Evolutionary conservation across 2,329 filamentous ascomycete genomes (phyloP).

Genomic region (Cylindrodendrum hubeiense): DNA sequence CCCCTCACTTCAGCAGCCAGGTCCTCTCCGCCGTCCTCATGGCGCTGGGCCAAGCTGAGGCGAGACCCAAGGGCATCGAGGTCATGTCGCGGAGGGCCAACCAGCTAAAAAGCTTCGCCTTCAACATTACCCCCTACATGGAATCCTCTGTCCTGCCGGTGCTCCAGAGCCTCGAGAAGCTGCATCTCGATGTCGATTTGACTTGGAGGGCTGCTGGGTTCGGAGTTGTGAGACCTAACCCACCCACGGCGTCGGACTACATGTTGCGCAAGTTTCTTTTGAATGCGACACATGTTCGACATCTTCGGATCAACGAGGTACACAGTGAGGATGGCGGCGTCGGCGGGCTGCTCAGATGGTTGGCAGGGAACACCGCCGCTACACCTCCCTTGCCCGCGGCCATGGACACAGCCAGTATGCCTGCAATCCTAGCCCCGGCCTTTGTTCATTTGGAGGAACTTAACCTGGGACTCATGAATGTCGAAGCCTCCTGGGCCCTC

Average conservation of each 20-base stretch:
- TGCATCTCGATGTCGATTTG: conserved; percentile 52
- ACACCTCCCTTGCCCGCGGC: background rate
- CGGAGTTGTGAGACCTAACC: background rate
- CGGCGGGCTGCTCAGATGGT: conserved; percentile 54
- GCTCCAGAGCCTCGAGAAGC: conserved; percentile 58
- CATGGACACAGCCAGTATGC: background rate
- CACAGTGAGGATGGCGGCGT: conserved; percentile 19
- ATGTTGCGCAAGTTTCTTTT: conserved; percentile 42
- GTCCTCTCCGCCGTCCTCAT: conserved; percentile 56
- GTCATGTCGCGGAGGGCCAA: conserved; percentile 54
- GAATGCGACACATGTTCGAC: conserved; percentile 55
- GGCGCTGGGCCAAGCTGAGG: conserved; percentile 56
- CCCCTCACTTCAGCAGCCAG: conserved; percentile 42
- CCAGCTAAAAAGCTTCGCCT: conserved; percentile 56
- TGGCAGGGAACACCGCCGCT: conserved; percentile 41
- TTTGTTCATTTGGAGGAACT: conserved; percentile 54
- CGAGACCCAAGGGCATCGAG: conserved; percentile 59
- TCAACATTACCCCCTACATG: conserved; percentile 58
- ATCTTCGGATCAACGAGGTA: conserved; percentile 64
- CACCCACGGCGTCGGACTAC: conserved; percentile 13
- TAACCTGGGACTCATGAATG: conserved; percentile 56
- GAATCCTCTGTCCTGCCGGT: conserved; percentile 54
- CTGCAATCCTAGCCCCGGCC: conserved; percentile 37
- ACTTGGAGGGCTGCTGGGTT: conserved; percentile 20
- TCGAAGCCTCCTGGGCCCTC: conserved; percentile 48